Conservation (phyloP, 2,329 filamentous ascomycete species). For the Hypoxylon sp. region DNA sequence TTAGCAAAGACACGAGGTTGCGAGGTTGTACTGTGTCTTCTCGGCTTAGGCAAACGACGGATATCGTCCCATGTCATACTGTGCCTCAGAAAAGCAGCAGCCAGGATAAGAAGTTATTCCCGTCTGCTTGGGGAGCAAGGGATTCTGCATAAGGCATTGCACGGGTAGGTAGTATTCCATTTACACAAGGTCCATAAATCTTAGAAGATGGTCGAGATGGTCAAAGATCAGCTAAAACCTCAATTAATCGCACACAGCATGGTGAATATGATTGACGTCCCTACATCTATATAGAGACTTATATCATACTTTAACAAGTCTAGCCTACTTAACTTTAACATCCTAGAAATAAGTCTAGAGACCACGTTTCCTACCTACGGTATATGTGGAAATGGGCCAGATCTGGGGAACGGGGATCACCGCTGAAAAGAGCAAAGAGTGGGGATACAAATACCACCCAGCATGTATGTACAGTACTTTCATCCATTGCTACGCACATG, state of each 20-base stretch:
- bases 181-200: conserved; percentile 17
- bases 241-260: conserved; percentile 18
- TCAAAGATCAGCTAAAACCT: conserved; percentile 4
- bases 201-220: conserved; percentile 1
- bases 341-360: conserved; percentile 9
- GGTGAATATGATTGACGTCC: conserved; percentile 15
- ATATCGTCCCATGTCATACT: conserved; percentile 18
- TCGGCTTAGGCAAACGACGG: conserved; percentile 45
- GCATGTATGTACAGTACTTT: conserved; percentile 30
- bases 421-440: conserved; percentile 32
- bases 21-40: conserved; percentile 27
- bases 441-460: conserved; percentile 31
- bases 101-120: conserved; percentile 34
- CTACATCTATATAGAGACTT: conserved; percentile 20
- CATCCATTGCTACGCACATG: conserved; percentile 32
- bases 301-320: conserved; percentile 22
- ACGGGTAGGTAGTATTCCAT: conserved; percentile 32
- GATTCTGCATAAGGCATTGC: conserved; percentile 22
- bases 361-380: conserved; percentile 14
- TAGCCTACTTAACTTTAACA: conserved; percentile 11
- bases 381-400: conserved; percentile 21
- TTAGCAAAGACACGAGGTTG: conserved; percentile 33
- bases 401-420: conserved; percentile 36
- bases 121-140: conserved; percentile 34
- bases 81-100: conserved; percentile 30